Evolutionary conservation across 1,284 basidiomycete genomes (phyloP), one percentile per base, ranked within the genome.

Genomic region (Athelia psychrophila): DNA sequence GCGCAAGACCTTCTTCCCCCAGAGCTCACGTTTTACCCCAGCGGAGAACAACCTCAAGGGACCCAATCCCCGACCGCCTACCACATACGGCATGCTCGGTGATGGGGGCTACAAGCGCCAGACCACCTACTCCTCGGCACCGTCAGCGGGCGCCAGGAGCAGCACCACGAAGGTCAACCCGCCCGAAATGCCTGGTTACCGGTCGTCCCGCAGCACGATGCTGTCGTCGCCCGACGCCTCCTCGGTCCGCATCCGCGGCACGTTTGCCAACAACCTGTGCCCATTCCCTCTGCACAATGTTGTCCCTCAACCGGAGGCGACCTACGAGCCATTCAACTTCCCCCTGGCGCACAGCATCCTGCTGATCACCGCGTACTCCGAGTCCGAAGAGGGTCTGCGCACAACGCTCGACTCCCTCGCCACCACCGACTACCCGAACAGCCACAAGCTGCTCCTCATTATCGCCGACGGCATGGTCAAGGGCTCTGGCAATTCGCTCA

Each of bases 381-480:
- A 99, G 71, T 96, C 93, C 2, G 82, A 96, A 27, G 95, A 98
- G 68, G 97, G 97, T 76, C 78, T 99, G 2, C 85, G 96, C 35
- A 99, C 97, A 8, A 99, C 97, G 0, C 77, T 99, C 22, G 96
- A 99, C 72, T 98, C 96, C 16, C 83, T 99, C 22, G 95, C 95
- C 3, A 99, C 96, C 6, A 98, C 96, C 44, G 95, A 98, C 70
- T 99, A 98, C 66, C 96, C 96, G 24, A 98, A 99, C 76, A 93
- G 90, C 60, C 97, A 99, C 77, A 99, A 99, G 69, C 68, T 98
- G 50, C 87, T 99, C 55, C 76, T 99, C 54, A 88, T 99, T 64
- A 96, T 99, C 59, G 93, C 95, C 46, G 97, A 99, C 68, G 97
- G 97, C 62, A 93, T 98, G 87, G 97, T 99, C 64, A 95, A 95